A percentile compares a stretch with the other conserved stretches of the same genome.
These are phyloP conservation scores for Amanita pseudoporphyria DNA, from an alignment of 768 basidiomycete genomes.

Conservation along the genomic window DNA sequence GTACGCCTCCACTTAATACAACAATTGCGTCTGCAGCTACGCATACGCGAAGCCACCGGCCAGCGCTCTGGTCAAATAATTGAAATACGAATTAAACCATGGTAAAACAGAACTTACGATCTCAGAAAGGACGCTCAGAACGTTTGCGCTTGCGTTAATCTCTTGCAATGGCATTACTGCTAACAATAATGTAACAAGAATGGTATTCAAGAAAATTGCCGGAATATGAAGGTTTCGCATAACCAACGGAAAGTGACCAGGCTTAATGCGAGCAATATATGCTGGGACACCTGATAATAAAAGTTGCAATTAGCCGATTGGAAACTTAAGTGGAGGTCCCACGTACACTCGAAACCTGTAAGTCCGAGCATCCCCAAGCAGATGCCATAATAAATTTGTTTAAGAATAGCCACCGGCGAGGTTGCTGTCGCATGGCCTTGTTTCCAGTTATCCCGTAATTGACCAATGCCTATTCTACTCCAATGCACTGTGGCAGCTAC, in stretches of 20 bases:
- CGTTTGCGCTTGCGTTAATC: slow-evolving; percentile 43
- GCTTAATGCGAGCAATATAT: slow-evolving; percentile 52
- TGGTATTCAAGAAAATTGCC: slow-evolving; percentile 43
- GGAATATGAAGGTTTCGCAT: slow-evolving; percentile 58
- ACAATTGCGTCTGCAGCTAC: slow-evolving; percentile 58
- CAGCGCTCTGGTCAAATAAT: slow-evolving; percentile 32
- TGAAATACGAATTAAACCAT: neutral
- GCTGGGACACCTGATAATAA: slow-evolving; percentile 45
- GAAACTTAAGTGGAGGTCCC: neutral
- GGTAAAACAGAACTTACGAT: slow-evolving; percentile 22
- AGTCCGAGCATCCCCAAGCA: slow-evolving; percentile 66
- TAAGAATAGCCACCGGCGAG: slow-evolving; percentile 24
- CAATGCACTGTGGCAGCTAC: slow-evolving; percentile 41
- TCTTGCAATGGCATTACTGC: slow-evolving; percentile 46
- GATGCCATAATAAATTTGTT: slow-evolving; percentile 53
- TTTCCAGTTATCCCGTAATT: slow-evolving; percentile 49
- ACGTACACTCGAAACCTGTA: slow-evolving; percentile 59
- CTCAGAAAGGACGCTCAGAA: slow-evolving; percentile 56
- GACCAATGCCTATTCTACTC: slow-evolving; percentile 35
- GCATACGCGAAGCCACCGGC: slow-evolving; percentile 52
- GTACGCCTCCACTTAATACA: slow-evolving; percentile 65
- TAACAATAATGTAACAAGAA: slow-evolving; percentile 49
- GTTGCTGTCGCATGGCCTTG: slow-evolving; percentile 16
- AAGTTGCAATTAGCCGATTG: neutral
- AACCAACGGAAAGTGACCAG: slow-evolving; percentile 45